Evolutionary conservation across 768 basidiomycete species (phyloP), one percentile per base, ranked within the genome.

Genomic region (Russula sp.): DNA sequence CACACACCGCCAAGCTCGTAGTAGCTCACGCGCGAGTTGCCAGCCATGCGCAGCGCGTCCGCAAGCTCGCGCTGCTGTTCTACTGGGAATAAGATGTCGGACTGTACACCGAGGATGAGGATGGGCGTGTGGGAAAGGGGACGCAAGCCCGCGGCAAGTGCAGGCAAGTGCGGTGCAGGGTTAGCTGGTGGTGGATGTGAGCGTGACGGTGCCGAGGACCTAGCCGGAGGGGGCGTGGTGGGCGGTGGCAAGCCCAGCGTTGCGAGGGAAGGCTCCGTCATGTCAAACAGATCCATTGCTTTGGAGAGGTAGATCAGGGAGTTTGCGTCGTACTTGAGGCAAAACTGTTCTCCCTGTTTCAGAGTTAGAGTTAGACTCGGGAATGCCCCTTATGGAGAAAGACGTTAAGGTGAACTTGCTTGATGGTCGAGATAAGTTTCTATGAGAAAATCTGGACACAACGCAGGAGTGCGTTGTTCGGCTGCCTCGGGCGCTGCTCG

Each of bases 1-100:
- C 94, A 98, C n/a, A 98, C 95, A 9, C 96, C 95, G 32, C 96
- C 96, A 2, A 98, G 82, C 75, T 98, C 97, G 72, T 96, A 99
- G 74, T 98, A 98, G 63, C 91, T 89, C 32, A 99, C 97, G 61
- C 81, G 77, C 16, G 84, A 75, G 73, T 98, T 98, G 0, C 97
- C 97, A 1, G 88, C 85, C 82, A 93, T 83, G 64, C 92, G 83
- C 65, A 99, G 75, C 27, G 95, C 96, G 73, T 97, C 94, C 6
- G 87, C 94, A 8, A 96, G 78, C 75, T 99, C 97, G 44, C 96
- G 80, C 72, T 98, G 97, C 75, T 99, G 97, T 70, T 98, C 96
- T 9, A 97, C 91, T 0, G 96, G 92, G 76, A 98, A 98, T 20
- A 99, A 78, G 49, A 98, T 95, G 70, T 99, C 97, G 71, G 89